These are phyloP conservation scores for Blastocladiella emersonii DNA, from an alignment of 371 early-diverging fungal genomes.

Conservation along the genomic window DNA sequence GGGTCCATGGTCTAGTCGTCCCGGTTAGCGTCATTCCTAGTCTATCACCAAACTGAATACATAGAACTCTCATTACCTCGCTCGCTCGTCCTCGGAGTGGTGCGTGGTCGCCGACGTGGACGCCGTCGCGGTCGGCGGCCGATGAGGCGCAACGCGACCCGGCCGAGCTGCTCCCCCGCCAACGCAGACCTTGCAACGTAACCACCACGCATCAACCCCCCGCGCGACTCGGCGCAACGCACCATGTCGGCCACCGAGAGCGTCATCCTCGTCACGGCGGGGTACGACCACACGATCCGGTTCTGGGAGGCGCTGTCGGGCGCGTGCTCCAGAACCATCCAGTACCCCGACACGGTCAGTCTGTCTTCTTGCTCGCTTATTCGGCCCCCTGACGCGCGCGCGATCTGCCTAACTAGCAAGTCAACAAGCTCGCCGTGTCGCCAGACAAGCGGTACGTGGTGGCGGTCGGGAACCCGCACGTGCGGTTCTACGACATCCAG, in stretches of 20 bases:
- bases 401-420: slow-evolving; percentile 64
- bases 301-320: slow-evolving; percentile 96
- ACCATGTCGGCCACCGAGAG: not conserved
- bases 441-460: slow-evolving; percentile 86
- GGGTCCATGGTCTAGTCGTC: not conserved
- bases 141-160: too few species aligned
- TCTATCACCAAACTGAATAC: too few species aligned
- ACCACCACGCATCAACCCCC: too few species aligned
- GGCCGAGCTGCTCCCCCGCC: too few species aligned
- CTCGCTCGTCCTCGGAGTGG: too few species aligned
- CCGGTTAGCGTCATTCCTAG: too few species aligned
- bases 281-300: slow-evolving; percentile 91
- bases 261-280: slow-evolving; percentile 45
- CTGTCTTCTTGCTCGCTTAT: not conserved
- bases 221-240: too few species aligned
- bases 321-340: slow-evolving; percentile 83
- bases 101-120: too few species aligned
- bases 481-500: slow-evolving; percentile 71
- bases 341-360: slow-evolving; percentile 68
- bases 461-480: slow-evolving; percentile 80
- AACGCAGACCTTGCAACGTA: too few species aligned
- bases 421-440: slow-evolving; percentile 82
- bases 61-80: too few species aligned
- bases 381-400: not conserved
- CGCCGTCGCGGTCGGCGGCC: too few species aligned